These are phyloP conservation scores for Diaporthe sp. DNA, from an alignment of 2,329 filamentous ascomycete genomes.

Conservation along the genomic window DNA sequence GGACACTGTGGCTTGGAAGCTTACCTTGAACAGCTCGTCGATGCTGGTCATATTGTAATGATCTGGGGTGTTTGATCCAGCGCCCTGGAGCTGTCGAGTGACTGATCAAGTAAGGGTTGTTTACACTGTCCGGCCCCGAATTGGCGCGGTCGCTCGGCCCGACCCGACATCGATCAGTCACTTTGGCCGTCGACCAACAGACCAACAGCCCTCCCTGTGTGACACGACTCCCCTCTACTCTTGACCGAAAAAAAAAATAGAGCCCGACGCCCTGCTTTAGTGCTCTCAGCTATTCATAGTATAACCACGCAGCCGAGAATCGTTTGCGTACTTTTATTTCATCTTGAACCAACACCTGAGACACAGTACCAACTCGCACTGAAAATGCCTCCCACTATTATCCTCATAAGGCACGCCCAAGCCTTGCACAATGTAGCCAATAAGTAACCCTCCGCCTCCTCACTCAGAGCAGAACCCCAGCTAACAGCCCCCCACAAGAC, in stretches of 20 bases:
- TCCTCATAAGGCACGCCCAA: constrained; percentile 93
- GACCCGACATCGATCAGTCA: background rate
- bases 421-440: constrained; percentile 67
- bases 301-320: too few species aligned
- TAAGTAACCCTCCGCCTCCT: constrained; percentile 54
- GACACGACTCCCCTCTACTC: background rate
- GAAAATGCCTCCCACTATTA: constrained; percentile 71
- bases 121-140: constrained; percentile 13
- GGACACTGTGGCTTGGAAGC: constrained; percentile 36
- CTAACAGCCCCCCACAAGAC: constrained; percentile 57
- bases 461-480: constrained; percentile 32
- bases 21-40: constrained; percentile 72
- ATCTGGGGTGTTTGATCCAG: background rate
- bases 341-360: background rate
- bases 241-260: background rate
- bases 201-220: background rate
- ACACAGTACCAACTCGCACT: constrained; percentile 54
- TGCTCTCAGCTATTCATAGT: background rate
- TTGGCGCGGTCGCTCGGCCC: background rate
- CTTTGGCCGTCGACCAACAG: background rate
- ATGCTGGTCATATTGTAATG: constrained; percentile 66
- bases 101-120: background rate
- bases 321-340: background rate
- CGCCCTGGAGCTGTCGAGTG: background rate
- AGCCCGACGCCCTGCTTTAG: background rate